Percentiles rank a stretch among this genome's conserved stretches.
phyloP scores from a whole-genome alignment of 805 yeast species.

The Lipomyces mesembrius region DNA sequence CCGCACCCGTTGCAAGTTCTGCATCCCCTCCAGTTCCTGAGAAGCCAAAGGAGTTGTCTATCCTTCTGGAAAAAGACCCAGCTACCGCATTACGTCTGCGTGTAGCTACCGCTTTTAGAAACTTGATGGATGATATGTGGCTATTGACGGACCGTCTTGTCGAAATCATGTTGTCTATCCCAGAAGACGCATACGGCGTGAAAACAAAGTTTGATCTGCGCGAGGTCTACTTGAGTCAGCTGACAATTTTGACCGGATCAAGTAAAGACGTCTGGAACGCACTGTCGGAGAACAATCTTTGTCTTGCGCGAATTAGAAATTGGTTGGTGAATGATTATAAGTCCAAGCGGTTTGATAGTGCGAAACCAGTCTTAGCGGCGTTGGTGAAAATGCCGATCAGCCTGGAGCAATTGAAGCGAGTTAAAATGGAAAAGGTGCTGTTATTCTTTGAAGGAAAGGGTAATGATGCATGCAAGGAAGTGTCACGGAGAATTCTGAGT shows the following conservation, averaged over 20 bases:
- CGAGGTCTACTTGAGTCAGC: constrained; percentile 26
- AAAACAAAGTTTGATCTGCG: constrained; percentile 32
- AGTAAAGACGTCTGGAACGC: constrained; percentile 30
- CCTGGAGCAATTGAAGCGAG: constrained; percentile 26
- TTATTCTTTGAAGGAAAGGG: constrained; percentile 29
- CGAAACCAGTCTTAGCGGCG: constrained; percentile 23
- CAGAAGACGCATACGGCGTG: constrained; percentile 36
- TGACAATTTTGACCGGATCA: constrained; percentile 19
- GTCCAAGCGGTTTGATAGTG: constrained; percentile 30
- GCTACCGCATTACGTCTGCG: constrained; percentile 28
- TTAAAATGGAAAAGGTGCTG: constrained; percentile 38
- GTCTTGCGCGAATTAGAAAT: constrained; percentile 38
- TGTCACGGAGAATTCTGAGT: constrained; percentile 26
- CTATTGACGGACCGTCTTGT: constrained; percentile 29
- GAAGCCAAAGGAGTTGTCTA: constrained; percentile 25
- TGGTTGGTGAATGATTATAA: constrained; percentile 38
- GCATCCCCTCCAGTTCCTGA: constrained; percentile 12
- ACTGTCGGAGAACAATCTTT: constrained; percentile 26
- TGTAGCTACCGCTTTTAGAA: constrained; percentile 33
- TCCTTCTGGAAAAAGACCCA: constrained; percentile 35
- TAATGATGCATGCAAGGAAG: constrained; percentile 21
- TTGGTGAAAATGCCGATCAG: constrained; percentile 28
- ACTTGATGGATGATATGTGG: constrained; percentile 19
- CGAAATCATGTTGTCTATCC: constrained; percentile 33
- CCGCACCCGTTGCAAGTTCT: not conserved